These are phyloP conservation scores for Dactylonectria macrodidyma DNA, from an alignment of 2,329 filamentous ascomycete species.

Conservation along the genomic window DNA sequence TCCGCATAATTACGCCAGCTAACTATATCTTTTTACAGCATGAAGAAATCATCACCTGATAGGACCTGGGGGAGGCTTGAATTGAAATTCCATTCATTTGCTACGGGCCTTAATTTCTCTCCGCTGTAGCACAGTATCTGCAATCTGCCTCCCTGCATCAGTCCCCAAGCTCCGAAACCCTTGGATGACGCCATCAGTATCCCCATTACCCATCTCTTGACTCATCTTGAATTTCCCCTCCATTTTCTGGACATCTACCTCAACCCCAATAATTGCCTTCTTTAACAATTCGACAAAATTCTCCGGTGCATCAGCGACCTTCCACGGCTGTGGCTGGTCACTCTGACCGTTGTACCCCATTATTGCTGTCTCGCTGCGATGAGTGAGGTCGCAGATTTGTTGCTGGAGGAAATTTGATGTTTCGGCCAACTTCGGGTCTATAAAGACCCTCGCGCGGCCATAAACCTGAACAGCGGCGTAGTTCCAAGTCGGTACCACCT, in stretches of 20 bases:
- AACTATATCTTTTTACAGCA: too few species aligned
- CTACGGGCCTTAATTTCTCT: constrained; percentile 44
- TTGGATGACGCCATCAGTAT: constrained; percentile 68
- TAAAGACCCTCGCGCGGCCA: constrained; percentile 68
- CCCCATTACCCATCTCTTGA: constrained; percentile 68
- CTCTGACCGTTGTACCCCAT: constrained; percentile 66
- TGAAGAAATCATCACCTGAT: too few species aligned
- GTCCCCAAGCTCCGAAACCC: constrained; percentile 63
- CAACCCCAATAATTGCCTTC: constrained; percentile 69
- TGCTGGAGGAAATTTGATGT: constrained; percentile 61
- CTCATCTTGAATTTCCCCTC: constrained; percentile 78
- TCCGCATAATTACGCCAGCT: too few species aligned
- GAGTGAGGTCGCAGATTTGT: constrained; percentile 68
- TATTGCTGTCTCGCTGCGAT: constrained; percentile 64
- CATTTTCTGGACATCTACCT: constrained; percentile 54
- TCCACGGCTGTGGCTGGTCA: constrained; percentile 62
- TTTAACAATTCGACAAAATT: constrained; percentile 69
- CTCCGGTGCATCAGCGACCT: constrained; percentile 69
- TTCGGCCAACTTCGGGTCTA: constrained; percentile 61
- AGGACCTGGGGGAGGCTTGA: too few species aligned
- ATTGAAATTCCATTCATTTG: too few species aligned
- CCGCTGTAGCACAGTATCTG: constrained; percentile 49
- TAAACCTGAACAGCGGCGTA: constrained; percentile 77
- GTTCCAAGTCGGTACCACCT: constrained; percentile 80
- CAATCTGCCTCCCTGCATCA: constrained; percentile 50